Evolutionary conservation across 2,329 filamentous ascomycete genomes (phyloP).

Genomic region (Fusarium coffeatum): DNA sequence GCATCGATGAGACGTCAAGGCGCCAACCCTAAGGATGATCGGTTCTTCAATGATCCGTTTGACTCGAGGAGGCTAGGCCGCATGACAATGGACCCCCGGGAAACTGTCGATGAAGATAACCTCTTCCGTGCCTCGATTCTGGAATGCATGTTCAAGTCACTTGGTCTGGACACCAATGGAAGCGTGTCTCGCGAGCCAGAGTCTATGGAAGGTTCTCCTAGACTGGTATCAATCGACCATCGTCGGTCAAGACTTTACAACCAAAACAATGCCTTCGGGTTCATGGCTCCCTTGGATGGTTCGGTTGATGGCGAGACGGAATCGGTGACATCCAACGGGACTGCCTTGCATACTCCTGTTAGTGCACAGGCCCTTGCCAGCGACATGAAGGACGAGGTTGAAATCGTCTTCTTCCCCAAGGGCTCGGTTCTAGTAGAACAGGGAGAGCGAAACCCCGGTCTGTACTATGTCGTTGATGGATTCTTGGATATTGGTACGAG

Average conservation of each 20-base stretch:
- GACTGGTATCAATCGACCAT: conserved; percentile 85
- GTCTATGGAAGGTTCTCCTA: conserved; percentile 87
- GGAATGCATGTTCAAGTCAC: conserved; percentile 94
- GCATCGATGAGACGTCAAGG: conserved; percentile 51
- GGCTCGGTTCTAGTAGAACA: conserved; percentile 95
- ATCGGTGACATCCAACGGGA: conserved; percentile 79
- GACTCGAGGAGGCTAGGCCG: conserved; percentile 62
- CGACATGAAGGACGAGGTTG: conserved; percentile 90
- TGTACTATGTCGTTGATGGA: conserved; percentile 98
- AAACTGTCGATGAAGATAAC: conserved; percentile 87
- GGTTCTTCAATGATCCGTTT: conserved; percentile 68
- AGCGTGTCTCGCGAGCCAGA: conserved; percentile 73
- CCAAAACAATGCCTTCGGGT: conserved; percentile 83
- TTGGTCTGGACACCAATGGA: conserved; percentile 80
- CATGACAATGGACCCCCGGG: conserved; percentile 73
- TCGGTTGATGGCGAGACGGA: conserved; percentile 86
- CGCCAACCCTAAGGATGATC: conserved; percentile 61
- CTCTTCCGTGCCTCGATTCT: conserved; percentile 90
- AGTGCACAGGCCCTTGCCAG: conserved; percentile 75
- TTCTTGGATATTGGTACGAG: conserved; percentile 95
- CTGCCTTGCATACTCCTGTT: conserved; percentile 69
- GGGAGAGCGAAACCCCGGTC: conserved; percentile 92
- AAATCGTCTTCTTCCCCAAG: conserved; percentile 97
- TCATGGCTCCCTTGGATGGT: conserved; percentile 84
- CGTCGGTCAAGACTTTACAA: conserved; percentile 79